Evolutionary conservation across 1,284 basidiomycete species (phyloP), one percentile per base, ranked within the genome.

Genomic region (Malassezia furfur): DNA sequence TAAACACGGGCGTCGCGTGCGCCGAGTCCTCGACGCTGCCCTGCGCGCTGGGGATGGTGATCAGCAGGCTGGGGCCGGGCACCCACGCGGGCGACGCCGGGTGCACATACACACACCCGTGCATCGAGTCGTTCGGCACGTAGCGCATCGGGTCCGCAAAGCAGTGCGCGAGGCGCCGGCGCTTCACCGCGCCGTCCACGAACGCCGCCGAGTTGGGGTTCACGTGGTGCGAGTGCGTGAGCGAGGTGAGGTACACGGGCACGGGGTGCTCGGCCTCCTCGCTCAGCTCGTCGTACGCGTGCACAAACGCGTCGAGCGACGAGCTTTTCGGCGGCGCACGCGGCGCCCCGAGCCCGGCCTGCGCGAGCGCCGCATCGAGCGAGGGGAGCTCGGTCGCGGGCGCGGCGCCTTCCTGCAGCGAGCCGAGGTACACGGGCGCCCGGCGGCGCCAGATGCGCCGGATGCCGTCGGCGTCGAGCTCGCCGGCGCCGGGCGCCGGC

Each of bases 51-150:
- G 34, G 62, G 12, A 66, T 64, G 22, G 70, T 70, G 6, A 72
- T 64, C 19, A 72, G 53, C 57, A 68, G 59, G 34, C 67, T 72
- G 25, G 70, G 63, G 2, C 63, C 63, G 0, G 70, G 70, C 14
- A 49, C 57, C 39, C 63, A 66, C 3, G 70, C 59, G 1, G 63
- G 46, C 41, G 64, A 48, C 2, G 65, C 52, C 17, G 70, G 70
- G 22, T 64, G 61, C 11, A 60, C 66, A 36, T 58, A 31, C 12
- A 70, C 64, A 14, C 63, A 60, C 3, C 63, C 70, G 31, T 67
- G 67, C 44, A 72, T 44, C 43, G 64, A 69, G 52, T 72, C 70
- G 49, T 60, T 63, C 3, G 70, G 70, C 30, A 58, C 47, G 25
- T 64, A 72, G 7, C 67, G 62, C 31, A 53, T 54, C n/a, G 67